Percentiles rank a stretch among this genome's conserved stretches.
Conservation (phyloP, 176 grass and related monocot genomes). For the Coix lacrymajobi region DNA sequence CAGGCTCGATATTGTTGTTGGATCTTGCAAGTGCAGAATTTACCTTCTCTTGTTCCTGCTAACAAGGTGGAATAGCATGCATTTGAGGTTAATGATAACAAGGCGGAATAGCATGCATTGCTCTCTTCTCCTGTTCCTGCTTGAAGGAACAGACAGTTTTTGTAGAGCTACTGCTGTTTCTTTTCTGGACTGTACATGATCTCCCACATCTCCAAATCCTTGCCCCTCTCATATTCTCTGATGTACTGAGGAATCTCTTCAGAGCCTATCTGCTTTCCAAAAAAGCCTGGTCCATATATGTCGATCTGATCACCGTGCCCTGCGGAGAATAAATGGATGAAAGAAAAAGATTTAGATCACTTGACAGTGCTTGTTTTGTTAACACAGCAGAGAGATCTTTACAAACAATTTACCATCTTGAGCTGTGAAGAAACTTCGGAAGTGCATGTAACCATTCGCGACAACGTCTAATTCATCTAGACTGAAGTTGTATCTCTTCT, state of each 20-base stretch:
- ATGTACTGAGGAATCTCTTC: constrained; percentile 60
- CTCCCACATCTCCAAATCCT: constrained; percentile 71
- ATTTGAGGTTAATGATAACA: background rate
- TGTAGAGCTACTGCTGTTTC: background rate
- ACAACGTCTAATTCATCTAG: constrained; percentile 71
- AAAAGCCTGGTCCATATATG: constrained; percentile 18
- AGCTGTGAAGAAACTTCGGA: constrained; percentile 50
- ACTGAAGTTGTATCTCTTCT: constrained; percentile 93
- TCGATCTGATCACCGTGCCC: background rate
- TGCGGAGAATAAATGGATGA: constrained; percentile 15
- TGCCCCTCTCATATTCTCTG: constrained; percentile 69
- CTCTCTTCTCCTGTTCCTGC: background rate
- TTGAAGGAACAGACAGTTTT: background rate
- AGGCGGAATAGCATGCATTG: background rate
- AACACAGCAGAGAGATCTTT: background rate
- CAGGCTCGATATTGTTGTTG: background rate
- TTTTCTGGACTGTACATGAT: constrained; percentile 25
- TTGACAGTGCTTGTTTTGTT: background rate
- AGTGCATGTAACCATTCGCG: constrained; percentile 76
- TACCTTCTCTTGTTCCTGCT: background rate
- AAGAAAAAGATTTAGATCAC: background rate
- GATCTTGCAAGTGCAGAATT: background rate
- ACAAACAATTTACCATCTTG: constrained; percentile 27
- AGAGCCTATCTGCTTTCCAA: constrained; percentile 53
- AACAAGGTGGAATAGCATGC: background rate